Conservation (phyloP, 2,329 filamentous ascomycete genomes). For the Moelleriella libera region DNA sequence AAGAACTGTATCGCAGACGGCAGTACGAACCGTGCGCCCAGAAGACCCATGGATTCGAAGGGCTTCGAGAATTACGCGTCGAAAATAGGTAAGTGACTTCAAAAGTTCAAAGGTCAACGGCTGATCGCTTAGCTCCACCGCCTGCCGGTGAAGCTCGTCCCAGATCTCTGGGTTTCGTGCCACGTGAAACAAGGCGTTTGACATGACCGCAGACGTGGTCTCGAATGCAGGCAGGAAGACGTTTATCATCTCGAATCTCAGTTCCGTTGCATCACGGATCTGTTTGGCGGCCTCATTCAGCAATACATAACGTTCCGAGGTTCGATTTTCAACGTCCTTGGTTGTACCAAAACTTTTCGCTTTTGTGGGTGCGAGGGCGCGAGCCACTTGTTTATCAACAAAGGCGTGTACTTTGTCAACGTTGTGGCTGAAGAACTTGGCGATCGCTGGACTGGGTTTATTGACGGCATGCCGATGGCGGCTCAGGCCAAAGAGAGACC, state of each 20-base stretch:
- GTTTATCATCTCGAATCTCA: constrained; percentile 4
- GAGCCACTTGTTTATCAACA: constrained; percentile 3
- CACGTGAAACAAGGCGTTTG: constrained; percentile 3
- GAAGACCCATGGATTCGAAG: constrained; percentile 3
- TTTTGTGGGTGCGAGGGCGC: neutral
- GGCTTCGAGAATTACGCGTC: constrained; percentile 1
- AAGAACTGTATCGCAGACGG: neutral
- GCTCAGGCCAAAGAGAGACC: constrained; percentile 1
- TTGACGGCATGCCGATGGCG: neutral
- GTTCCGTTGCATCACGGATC: neutral
- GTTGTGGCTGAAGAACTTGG: neutral
- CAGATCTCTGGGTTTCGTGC: constrained; percentile 3
- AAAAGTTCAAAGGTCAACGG: constrained; percentile 2
- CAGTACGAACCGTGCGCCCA: constrained; percentile 2
- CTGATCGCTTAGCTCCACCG: constrained; percentile 1
- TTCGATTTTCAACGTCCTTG: neutral
- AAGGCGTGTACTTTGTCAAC: constrained; percentile 3
- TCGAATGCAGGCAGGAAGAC: constrained; percentile 4
- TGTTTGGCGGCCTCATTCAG: constrained; percentile 3
- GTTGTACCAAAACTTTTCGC: neutral
- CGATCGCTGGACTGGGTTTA: neutral
- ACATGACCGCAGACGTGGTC: constrained; percentile 1
- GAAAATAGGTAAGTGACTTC: constrained; percentile 2
- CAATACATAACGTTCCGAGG: constrained; percentile 1
- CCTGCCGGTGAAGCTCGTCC: constrained; percentile 3